These are phyloP conservation scores for Hippophae rhamnoides DNA, from an alignment of 306 rosid genomes.

Conservation along the genomic window DNA sequence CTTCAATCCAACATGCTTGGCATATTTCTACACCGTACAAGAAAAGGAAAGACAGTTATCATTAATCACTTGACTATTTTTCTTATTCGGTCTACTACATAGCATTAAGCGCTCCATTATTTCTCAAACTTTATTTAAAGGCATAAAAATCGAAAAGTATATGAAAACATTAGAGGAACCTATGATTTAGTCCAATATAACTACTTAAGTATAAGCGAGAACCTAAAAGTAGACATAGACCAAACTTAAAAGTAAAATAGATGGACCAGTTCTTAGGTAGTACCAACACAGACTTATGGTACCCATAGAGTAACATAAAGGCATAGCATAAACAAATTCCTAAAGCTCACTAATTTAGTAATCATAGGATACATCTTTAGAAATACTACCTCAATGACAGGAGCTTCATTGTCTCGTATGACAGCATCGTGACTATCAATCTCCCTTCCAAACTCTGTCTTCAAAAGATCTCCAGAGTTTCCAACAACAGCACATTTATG, in stretches of 20 bases:
- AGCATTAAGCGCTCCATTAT: not conserved
- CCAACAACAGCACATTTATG: slow-evolving; percentile 91
- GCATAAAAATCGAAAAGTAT: too few relatives aligned
- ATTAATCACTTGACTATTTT: not conserved
- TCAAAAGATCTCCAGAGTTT: slow-evolving; percentile 93
- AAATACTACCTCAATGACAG: slow-evolving; percentile 66
- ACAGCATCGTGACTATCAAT: slow-evolving; percentile 90
- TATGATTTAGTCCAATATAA: too few relatives aligned
- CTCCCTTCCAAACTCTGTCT: slow-evolving; percentile 72
- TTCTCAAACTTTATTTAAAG: too few relatives aligned
- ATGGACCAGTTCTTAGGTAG: too few relatives aligned
- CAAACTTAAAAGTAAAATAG: too few relatives aligned
- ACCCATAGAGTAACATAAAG: too few relatives aligned
- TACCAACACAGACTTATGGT: too few relatives aligned
- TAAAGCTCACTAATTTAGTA: not conserved
- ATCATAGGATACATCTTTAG: not conserved
- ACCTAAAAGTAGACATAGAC: too few relatives aligned
- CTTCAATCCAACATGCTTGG: slow-evolving; percentile 87
- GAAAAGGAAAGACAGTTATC: slow-evolving; percentile 17
- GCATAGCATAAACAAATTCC: too few relatives aligned
- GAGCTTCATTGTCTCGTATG: slow-evolving; percentile 95
- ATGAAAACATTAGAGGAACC: too few relatives aligned
- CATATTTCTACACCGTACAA: slow-evolving; percentile 65
- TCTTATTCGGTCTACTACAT: slow-evolving; percentile 2
- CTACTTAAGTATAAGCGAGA: too few relatives aligned